A percentile compares a stretch with the other conserved stretches of the same genome.
Evolutionary conservation across 1,139 yeast species (phyloP).

Genomic region (Kluyveromyces sp.): DNA sequence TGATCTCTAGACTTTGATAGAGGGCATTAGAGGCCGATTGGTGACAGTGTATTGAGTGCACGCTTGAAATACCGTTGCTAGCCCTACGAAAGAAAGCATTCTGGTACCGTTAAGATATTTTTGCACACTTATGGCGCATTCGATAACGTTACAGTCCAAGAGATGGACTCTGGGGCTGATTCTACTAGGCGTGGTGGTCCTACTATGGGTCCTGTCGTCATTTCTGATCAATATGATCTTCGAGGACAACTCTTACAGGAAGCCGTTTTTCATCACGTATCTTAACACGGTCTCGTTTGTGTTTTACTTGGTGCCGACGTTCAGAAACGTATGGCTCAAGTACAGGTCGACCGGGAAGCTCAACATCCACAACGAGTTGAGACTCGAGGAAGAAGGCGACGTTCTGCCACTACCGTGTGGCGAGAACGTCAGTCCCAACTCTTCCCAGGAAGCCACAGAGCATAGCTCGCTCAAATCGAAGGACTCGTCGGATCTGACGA

Average conservation of each 20-base stretch:
- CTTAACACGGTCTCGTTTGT: slow-evolving; percentile 80
- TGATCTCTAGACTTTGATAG: too few species aligned
- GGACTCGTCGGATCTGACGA: slow-evolving; percentile 3
- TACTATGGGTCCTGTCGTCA: slow-evolving; percentile 84
- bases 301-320: slow-evolving; percentile 66
- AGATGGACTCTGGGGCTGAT: slow-evolving; percentile 71
- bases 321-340: slow-evolving; percentile 30
- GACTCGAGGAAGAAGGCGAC: slow-evolving; percentile 29
- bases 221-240: slow-evolving; percentile 69
- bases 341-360: slow-evolving; percentile 27
- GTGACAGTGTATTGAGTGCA: too few species aligned
- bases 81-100: too few species aligned
- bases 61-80: too few species aligned
- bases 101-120: background rate
- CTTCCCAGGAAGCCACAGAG: slow-evolving; percentile 16
- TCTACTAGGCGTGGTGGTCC: slow-evolving; percentile 64
- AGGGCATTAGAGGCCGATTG: too few species aligned
- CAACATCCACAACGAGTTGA: slow-evolving; percentile 27
- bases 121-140: background rate
- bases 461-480: slow-evolving; percentile 3
- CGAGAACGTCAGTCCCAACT: slow-evolving; percentile 5
- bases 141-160: slow-evolving; percentile 9
- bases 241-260: slow-evolving; percentile 62
- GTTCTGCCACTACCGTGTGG: too few species aligned
- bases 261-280: slow-evolving; percentile 93